phyloP scores from a whole-genome alignment of 352 stramenopile genomes.

The Pythium guiyangense region DNA sequence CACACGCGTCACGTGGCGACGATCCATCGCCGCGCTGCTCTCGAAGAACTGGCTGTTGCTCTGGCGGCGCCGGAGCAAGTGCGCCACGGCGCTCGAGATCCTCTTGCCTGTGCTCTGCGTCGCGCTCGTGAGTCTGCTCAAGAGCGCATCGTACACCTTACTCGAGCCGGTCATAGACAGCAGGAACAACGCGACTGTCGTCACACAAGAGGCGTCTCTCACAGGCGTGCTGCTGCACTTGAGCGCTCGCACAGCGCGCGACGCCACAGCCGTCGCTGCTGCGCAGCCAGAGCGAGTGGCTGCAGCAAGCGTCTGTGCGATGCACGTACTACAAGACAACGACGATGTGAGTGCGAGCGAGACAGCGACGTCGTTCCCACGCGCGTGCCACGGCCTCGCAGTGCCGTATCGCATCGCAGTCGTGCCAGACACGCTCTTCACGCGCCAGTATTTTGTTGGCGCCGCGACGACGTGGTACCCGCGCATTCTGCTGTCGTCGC shows the following conservation, averaged over 20 bases:
- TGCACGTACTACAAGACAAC: conserved; percentile 5
- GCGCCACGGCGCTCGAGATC: conserved; percentile 4
- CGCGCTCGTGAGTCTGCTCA: neutral
- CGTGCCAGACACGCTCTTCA: conserved; percentile 30
- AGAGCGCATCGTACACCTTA: neutral
- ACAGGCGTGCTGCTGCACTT: conserved; percentile 4
- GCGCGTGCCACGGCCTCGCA: conserved; percentile 8
- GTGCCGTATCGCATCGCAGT: conserved; percentile 23
- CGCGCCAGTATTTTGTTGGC: conserved; percentile 34
- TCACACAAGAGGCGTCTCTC: conserved; percentile 1
- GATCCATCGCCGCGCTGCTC: conserved; percentile 3
- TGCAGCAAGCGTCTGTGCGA: neutral
- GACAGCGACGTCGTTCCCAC: conserved; percentile 1
- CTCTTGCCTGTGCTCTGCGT: conserved; percentile 5
- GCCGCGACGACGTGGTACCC: conserved; percentile 39
- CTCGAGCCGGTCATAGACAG: neutral
- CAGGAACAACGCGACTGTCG: neutral
- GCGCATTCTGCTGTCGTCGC: neutral
- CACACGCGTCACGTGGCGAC: neutral
- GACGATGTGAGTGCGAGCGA: neutral
- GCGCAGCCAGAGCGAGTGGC: no score
- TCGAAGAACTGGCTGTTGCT: conserved; percentile 12
- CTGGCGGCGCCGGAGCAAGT: conserved; percentile 3
- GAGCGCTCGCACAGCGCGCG: neutral
- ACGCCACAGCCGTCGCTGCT: neutral